These are phyloP conservation scores for Cladosporium sp. DNA, from an alignment of 2,329 filamentous ascomycete species.

Conservation along the genomic window DNA sequence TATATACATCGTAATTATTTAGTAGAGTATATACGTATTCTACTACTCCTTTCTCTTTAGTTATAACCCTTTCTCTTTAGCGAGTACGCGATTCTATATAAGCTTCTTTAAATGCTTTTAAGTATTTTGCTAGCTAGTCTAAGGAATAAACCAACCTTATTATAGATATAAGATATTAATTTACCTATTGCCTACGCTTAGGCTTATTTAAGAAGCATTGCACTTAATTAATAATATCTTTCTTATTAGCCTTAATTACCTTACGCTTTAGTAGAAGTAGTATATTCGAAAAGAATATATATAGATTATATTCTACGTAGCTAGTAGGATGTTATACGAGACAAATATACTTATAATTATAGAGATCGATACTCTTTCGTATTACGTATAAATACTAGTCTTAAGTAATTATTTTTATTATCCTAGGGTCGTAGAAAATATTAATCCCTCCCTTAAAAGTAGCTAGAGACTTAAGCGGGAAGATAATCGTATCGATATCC, in stretches of 20 bases:
- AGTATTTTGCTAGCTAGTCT: not conserved
- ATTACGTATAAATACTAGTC: not conserved
- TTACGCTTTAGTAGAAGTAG: not conserved
- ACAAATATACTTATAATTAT: not conserved
- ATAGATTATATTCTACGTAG: not conserved
- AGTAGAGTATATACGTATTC: not conserved
- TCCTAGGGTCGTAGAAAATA: not conserved
- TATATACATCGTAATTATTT: not conserved
- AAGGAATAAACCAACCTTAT: not conserved
- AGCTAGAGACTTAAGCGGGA: not conserved
- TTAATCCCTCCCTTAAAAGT: not conserved
- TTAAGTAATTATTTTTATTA: slow-evolving; percentile 2
- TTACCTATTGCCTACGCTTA: not conserved
- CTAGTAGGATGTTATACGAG: not conserved
- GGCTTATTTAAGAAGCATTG: not conserved
- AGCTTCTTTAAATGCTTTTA: not conserved
- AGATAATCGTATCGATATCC: not conserved
- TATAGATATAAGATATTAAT: not conserved
- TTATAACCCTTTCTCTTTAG: not conserved
- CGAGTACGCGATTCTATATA: not conserved
- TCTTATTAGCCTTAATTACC: not conserved
- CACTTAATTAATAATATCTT: not conserved
- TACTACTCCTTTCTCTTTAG: not conserved
- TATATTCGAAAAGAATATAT: not conserved
- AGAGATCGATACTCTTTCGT: not conserved